phyloP scores from a whole-genome alignment of 75 land plant genomes.

The Gnetum montanum region DNA sequence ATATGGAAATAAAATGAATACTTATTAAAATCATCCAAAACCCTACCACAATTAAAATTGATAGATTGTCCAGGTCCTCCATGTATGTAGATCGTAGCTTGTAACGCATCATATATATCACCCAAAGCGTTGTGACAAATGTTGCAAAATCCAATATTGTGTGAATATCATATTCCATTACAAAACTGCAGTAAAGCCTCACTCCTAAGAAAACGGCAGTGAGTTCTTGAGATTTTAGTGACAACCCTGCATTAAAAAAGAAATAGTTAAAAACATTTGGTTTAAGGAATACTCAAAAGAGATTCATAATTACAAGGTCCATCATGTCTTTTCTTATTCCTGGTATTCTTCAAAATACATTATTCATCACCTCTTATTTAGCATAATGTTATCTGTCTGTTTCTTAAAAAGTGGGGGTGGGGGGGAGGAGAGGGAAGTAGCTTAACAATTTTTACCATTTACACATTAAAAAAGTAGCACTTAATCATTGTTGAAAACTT shows the following conservation, averaged over 20 bases:
- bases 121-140: conserved; percentile 68
- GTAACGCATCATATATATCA: conserved; percentile 84
- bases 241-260: conserved; percentile 64
- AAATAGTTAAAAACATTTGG: background rate
- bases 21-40: background rate
- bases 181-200: conserved; percentile 64
- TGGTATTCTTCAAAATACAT: no score
- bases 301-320: no score
- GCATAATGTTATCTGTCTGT: no score
- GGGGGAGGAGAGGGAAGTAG: no score
- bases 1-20: background rate
- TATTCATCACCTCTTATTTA: no score
- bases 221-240: conserved; percentile 82
- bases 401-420: no score
- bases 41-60: conserved; percentile 46
- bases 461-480: no score
- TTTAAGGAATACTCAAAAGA: no score
- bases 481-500: no score
- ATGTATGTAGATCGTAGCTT: conserved; percentile 70
- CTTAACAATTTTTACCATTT: no score
- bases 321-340: no score
- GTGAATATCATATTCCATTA: conserved; percentile 84
- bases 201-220: conserved; percentile 80
- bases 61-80: conserved; percentile 74
- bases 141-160: conserved; percentile 73